Conservation (phyloP, 495 filamentous ascomycete species). For the Aspergillus cavernicola region DNA sequence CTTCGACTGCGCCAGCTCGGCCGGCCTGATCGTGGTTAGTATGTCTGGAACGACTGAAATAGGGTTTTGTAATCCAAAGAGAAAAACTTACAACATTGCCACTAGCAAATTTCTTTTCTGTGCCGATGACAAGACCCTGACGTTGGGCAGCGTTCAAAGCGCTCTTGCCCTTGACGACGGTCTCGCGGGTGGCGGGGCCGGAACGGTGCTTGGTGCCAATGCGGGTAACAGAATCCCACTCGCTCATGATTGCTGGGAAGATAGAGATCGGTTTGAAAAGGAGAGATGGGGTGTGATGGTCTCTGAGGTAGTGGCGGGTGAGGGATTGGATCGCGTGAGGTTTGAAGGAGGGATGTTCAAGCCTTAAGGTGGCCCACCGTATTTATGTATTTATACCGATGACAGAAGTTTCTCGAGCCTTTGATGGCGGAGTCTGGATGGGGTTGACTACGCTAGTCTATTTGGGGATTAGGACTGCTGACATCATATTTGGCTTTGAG, state of each 20-base stretch:
- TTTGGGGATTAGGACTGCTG: conserved; percentile 18
- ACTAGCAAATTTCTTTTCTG: conserved; percentile 87
- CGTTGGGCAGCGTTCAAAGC: conserved; percentile 90
- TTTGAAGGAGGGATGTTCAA: conserved; percentile 24
- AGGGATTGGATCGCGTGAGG: conserved; percentile 27
- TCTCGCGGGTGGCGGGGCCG: conserved; percentile 67
- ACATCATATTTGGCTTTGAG: conserved; percentile 15
- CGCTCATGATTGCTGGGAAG: conserved; percentile 42
- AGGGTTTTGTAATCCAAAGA: background rate
- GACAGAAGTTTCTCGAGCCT: conserved; percentile 46
- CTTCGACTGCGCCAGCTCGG: conserved; percentile 63
- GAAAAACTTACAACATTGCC: conserved; percentile 68
- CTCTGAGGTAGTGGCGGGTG: conserved; percentile 10
- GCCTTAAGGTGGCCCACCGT: conserved; percentile 16
- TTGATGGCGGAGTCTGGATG: conserved; percentile 26
- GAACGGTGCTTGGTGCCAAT: conserved; percentile 78
- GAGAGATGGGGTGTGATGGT: conserved; percentile 7
- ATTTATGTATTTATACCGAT: conserved; percentile 41
- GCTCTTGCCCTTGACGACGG: conserved; percentile 78
- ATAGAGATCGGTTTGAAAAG: background rate
- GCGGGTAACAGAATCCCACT: conserved; percentile 89
- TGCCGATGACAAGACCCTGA: conserved; percentile 68
- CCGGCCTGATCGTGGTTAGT: conserved; percentile 38
- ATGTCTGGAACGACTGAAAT: background rate
- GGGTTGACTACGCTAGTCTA: conserved; percentile 28